phyloP scores from a whole-genome alignment of 1,139 yeast species.

The Kodamaea sp. region DNA sequence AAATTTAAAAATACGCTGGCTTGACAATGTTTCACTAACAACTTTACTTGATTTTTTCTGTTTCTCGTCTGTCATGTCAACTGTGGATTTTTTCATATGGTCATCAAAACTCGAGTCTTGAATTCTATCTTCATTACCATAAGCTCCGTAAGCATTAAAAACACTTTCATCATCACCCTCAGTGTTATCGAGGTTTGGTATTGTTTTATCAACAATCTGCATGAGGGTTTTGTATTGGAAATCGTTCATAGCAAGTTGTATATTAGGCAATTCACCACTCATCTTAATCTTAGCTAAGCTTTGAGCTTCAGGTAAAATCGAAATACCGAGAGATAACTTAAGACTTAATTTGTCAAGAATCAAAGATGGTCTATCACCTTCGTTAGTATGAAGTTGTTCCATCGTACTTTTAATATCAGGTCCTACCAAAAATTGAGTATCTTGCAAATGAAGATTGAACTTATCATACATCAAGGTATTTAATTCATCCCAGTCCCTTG shows the following conservation, averaged over 20 bases:
- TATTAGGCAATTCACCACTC: constrained; percentile 76
- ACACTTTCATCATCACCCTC: constrained; percentile 32
- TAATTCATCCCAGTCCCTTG: constrained; percentile 67
- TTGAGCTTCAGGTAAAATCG: constrained; percentile 78
- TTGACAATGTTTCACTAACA: constrained; percentile 10
- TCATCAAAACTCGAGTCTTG: constrained; percentile 11
- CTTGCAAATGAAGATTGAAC: constrained; percentile 70
- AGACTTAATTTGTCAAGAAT: constrained; percentile 76
- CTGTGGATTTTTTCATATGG: neutral
- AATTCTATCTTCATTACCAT: constrained; percentile 6
- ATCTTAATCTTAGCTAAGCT: constrained; percentile 70
- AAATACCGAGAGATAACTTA: constrained; percentile 69
- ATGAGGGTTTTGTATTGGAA: constrained; percentile 85
- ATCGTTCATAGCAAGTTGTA: constrained; percentile 75
- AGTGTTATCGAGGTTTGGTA: constrained; percentile 53
- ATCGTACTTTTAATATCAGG: constrained; percentile 75
- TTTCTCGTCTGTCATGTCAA: neutral
- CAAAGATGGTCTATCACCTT: constrained; percentile 38
- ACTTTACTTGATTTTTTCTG: neutral
- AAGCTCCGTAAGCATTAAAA: constrained; percentile 33
- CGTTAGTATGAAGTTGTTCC: constrained; percentile 56
- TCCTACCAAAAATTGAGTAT: constrained; percentile 87
- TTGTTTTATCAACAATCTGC: constrained; percentile 66
- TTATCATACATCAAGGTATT: constrained; percentile 87
- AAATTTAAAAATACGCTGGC: constrained; percentile 68